Conservation (phyloP, 2,329 filamentous ascomycete species). For the Cladosporium sp. region DNA sequence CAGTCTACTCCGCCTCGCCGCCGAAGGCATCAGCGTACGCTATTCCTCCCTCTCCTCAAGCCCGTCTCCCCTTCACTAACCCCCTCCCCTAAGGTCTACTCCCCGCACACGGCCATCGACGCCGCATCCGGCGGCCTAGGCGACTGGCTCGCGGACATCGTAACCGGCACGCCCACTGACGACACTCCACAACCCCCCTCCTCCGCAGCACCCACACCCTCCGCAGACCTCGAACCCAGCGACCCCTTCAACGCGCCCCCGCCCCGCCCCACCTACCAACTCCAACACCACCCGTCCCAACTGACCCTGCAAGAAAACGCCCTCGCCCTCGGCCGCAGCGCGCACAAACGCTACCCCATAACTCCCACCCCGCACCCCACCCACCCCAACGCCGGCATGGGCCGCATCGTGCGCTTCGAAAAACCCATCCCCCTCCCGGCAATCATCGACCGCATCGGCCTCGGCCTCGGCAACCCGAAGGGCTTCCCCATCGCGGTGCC, state of each 20-base stretch:
- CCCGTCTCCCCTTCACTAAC: slow-evolving; percentile 73
- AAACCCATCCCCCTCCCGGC: slow-evolving; percentile 49
- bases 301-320: slow-evolving; percentile 31
- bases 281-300: slow-evolving; percentile 49
- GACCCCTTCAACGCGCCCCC: slow-evolving; percentile 24
- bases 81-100: slow-evolving; percentile 62
- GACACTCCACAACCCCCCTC: slow-evolving; percentile 14
- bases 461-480: slow-evolving; percentile 62
- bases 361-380: slow-evolving; percentile 42
- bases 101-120: slow-evolving; percentile 92
- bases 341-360: slow-evolving; percentile 52
- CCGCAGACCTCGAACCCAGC: slow-evolving; percentile 6
- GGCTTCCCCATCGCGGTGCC: slow-evolving; percentile 62
- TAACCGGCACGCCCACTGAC: slow-evolving; percentile 57
- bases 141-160: slow-evolving; percentile 88
- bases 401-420: slow-evolving; percentile 55
- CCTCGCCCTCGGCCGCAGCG: slow-evolving; percentile 37
- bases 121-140: slow-evolving; percentile 80
- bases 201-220: slow-evolving; percentile 6
- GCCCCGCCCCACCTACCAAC: slow-evolving; percentile 38
- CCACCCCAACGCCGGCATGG: slow-evolving; percentile 54
- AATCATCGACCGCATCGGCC: slow-evolving; percentile 60
- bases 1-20: slow-evolving; percentile 74
- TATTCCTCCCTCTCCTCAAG: slow-evolving; percentile 77
- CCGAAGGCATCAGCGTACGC: slow-evolving; percentile 72